phyloP scores from a whole-genome alignment of 768 basidiomycete species.

The Porpolomopsis calyptriformis region DNA sequence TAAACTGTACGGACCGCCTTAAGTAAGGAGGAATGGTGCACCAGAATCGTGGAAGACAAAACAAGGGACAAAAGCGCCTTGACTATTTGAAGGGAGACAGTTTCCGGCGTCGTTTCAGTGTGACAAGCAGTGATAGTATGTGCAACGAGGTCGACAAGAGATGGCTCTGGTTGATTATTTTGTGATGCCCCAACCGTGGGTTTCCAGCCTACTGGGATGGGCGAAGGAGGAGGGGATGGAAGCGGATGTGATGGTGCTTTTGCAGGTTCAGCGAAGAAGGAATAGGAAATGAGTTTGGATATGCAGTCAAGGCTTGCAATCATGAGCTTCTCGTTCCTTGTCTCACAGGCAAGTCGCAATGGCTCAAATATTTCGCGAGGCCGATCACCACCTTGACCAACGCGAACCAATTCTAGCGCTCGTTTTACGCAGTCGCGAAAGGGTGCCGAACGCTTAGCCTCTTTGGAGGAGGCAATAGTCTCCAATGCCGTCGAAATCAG shows the following conservation, averaged over 20 bases:
- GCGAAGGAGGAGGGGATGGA: slow-evolving; percentile 72
- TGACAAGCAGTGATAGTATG: slow-evolving; percentile 92
- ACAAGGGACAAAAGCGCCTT: slow-evolving; percentile 88
- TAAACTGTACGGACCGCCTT: slow-evolving; percentile 97
- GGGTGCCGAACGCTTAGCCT: slow-evolving; percentile 73
- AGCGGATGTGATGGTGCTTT: slow-evolving; percentile 29
- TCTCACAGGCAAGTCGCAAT: slow-evolving; percentile 93
- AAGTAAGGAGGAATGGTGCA: slow-evolving; percentile 91
- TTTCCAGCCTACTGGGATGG: slow-evolving; percentile 31
- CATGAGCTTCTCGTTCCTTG: slow-evolving; percentile 85
- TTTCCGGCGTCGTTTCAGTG: slow-evolving; percentile 75
- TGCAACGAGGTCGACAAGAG: slow-evolving; percentile 86
- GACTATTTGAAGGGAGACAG: slow-evolving; percentile 93
- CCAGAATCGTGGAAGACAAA: slow-evolving; percentile 73
- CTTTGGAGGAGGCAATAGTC: slow-evolving; percentile 76
- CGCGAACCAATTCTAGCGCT: slow-evolving; percentile 73
- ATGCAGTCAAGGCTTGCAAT: slow-evolving; percentile 96
- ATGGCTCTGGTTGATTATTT: slow-evolving; percentile 44
- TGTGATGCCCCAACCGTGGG: slow-evolving; percentile 37
- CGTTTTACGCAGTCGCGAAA: slow-evolving; percentile 74
- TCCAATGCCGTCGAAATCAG: slow-evolving; percentile 80
- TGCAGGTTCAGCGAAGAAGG: slow-evolving; percentile 78
- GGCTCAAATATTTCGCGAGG: slow-evolving; percentile 92
- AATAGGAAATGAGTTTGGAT: slow-evolving; percentile 93
- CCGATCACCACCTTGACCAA: slow-evolving; percentile 60